Percentiles rank a stretch among this genome's conserved stretches.
phyloP scores from a whole-genome alignment of 139 green algal species.

The Diplosphaera chodatii region DNA sequence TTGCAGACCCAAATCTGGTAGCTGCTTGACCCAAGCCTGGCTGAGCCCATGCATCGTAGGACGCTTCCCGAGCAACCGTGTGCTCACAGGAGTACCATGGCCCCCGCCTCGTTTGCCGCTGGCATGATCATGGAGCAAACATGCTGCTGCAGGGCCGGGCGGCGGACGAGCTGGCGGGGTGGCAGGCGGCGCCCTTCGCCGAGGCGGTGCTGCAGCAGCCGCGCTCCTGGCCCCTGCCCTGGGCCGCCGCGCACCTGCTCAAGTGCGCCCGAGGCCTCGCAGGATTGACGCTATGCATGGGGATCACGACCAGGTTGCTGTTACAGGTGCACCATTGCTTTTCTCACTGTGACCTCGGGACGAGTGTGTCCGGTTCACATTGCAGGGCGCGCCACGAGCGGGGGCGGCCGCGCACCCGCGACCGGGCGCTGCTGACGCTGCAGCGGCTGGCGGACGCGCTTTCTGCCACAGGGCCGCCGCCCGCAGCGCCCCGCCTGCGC shows the following conservation, averaged over 20 bases:
- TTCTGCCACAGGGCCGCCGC: not conserved
- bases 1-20: no score
- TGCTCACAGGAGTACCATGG: no score
- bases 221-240: constrained; percentile 27
- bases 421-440: constrained; percentile 66
- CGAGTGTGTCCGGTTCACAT: no score
- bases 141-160: not conserved
- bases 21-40: no score
- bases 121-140: not conserved
- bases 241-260: constrained; percentile 32
- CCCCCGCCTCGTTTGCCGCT: no score
- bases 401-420: constrained; percentile 59
- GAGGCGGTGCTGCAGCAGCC: constrained; percentile 71
- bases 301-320: no score
- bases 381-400: constrained; percentile 57
- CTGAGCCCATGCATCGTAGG: no score
- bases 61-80: no score
- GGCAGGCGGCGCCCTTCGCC: constrained; percentile 73
- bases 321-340: not conserved
- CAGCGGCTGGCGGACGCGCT: constrained; percentile 50
- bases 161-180: constrained; percentile 38
- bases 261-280: no score
- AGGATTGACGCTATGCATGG: no score
- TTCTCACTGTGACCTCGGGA: no score
- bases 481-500: constrained; percentile 2